A percentile compares a stretch with the other conserved stretches of the same genome.
These are phyloP conservation scores for Sechiopsis laciniata DNA, from an alignment of 306 rosid genomes.

Conservation along the genomic window DNA sequence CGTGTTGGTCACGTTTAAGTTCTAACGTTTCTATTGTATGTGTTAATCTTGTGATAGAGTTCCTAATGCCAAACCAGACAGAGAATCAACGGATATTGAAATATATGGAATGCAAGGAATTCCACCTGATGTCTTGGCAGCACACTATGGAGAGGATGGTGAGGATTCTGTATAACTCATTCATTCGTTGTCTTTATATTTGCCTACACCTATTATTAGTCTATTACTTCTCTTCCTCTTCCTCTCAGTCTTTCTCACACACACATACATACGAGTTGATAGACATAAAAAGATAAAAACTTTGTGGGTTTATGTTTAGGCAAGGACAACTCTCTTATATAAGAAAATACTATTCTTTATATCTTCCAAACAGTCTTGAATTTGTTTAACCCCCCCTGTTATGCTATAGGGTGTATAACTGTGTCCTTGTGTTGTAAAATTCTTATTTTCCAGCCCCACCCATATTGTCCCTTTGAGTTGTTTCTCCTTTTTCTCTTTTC, in stretches of 20 bases:
- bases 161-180: slow-evolving; percentile 12
- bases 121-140: slow-evolving; percentile 80
- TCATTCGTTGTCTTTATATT: background rate
- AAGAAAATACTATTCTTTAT: background rate
- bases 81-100: slow-evolving; percentile 89
- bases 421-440: no score
- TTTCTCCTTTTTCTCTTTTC: no score
- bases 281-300: background rate
- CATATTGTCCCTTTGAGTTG: background rate
- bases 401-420: background rate
- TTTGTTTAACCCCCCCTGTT: slow-evolving; percentile 13
- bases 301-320: background rate
- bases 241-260: background rate
- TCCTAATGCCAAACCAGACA: slow-evolving; percentile 88
- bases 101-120: slow-evolving; percentile 99
- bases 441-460: background rate
- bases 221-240: background rate
- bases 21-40: background rate
- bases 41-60: slow-evolving; percentile 45
- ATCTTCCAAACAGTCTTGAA: background rate
- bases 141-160: slow-evolving; percentile 98
- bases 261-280: background rate
- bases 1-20: background rate
- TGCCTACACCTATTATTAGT: background rate
- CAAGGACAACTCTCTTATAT: background rate